A percentile compares a stretch with the other conserved stretches of the same genome.
These are phyloP conservation scores for Globisporangium middletonii DNA, from an alignment of 352 stramenopile species.

Conservation along the genomic window DNA sequence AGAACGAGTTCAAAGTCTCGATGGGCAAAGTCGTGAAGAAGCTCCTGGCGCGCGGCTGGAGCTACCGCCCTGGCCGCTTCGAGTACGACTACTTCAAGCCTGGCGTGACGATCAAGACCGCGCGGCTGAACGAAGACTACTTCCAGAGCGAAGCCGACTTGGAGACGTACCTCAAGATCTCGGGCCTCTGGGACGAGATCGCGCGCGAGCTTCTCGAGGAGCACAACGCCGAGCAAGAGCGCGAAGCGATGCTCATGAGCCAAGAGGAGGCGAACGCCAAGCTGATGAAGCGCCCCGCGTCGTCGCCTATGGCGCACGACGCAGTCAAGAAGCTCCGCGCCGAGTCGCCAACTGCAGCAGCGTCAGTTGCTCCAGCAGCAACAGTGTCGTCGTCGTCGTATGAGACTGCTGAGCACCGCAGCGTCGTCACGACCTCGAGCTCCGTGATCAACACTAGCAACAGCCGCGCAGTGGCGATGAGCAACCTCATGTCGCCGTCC, in stretches of 20 bases:
- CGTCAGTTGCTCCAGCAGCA: neutral
- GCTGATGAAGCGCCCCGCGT: conserved; percentile 22
- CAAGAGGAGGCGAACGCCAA: conserved; percentile 15
- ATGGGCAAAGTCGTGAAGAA: conserved; percentile 59
- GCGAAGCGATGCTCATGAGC: conserved; percentile 18
- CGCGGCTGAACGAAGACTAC: conserved; percentile 57
- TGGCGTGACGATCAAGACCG: conserved; percentile 39
- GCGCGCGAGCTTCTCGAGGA: conserved; percentile 32
- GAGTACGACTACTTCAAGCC: conserved; percentile 86
- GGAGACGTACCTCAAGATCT: conserved; percentile 60
- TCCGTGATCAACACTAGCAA: too few relatives aligned
- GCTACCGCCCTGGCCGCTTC: conserved; percentile 64
- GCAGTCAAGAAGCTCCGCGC: conserved; percentile 10
- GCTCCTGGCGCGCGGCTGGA: conserved; percentile 50
- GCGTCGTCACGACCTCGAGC: too few relatives aligned
- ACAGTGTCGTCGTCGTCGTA: neutral
- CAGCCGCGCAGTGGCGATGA: too few relatives aligned
- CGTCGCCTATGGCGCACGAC: conserved; percentile 11
- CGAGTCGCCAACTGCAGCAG: neutral
- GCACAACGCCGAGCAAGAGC: conserved; percentile 17
- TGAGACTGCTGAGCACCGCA: conserved; percentile 1
- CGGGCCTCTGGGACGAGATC: conserved; percentile 59
- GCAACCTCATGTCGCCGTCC: too few relatives aligned
- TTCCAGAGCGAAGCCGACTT: conserved; percentile 66
- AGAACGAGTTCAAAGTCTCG: conserved; percentile 27